These are phyloP conservation scores for Fusarium mexicanum DNA, from an alignment of 2,329 filamentous ascomycete genomes.

Conservation along the genomic window DNA sequence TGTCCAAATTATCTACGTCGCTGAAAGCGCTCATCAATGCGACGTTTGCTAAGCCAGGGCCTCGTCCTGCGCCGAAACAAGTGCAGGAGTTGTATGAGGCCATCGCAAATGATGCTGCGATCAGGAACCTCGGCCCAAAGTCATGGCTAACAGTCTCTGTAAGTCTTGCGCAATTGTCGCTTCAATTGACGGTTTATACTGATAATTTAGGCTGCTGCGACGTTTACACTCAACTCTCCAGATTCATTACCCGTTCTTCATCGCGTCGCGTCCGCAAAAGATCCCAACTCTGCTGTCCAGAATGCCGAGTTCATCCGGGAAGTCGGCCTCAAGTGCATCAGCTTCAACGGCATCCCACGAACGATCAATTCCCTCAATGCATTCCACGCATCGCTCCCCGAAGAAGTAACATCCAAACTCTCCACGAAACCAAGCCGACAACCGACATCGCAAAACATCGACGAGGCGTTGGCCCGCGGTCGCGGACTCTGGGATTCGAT, in stretches of 20 bases:
- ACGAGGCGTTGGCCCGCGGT: constrained; percentile 66
- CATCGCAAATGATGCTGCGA: constrained; percentile 70
- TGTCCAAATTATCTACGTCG: constrained; percentile 77
- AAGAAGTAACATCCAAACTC: constrained; percentile 62
- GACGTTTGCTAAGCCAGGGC: constrained; percentile 71
- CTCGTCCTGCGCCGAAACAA: constrained; percentile 69
- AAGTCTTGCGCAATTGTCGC: constrained; percentile 19
- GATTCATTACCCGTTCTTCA: constrained; percentile 75
- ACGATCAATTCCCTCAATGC: constrained; percentile 84
- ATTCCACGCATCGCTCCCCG: constrained; percentile 71
- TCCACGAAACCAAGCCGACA: constrained; percentile 65
- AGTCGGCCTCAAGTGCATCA: constrained; percentile 79
- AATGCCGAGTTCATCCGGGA: constrained; percentile 79
- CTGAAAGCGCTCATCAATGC: constrained; percentile 81
- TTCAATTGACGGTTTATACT: background rate
- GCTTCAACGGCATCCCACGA: constrained; percentile 83
- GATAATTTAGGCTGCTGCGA: constrained; percentile 72
- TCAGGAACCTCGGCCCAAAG: constrained; percentile 68
- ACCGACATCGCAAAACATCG: constrained; percentile 63
- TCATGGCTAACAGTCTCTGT: constrained; percentile 76
- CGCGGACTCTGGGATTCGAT: constrained; percentile 77
- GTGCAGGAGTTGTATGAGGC: constrained; percentile 72
- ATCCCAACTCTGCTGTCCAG: constrained; percentile 47
- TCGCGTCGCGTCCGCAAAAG: constrained; percentile 54
- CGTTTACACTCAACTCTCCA: constrained; percentile 87